These are phyloP conservation scores for Stephanodiscus triporus DNA, from an alignment of 108 stramenopile genomes.

Conservation along the genomic window DNA sequence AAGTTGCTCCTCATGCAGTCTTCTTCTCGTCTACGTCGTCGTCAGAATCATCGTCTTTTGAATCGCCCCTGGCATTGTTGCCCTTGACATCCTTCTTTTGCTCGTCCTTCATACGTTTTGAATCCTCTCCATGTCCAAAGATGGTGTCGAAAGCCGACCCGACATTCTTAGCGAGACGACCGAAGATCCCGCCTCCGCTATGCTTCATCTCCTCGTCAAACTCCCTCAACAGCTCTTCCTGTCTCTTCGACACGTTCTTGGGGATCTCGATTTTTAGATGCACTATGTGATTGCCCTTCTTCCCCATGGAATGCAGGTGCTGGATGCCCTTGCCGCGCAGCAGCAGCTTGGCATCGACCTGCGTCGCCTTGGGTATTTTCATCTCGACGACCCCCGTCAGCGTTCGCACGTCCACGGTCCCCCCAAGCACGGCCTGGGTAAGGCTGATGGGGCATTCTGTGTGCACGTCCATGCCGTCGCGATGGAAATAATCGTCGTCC, in stretches of 20 bases:
- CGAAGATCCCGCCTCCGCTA: constrained; percentile 64
- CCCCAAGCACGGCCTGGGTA: constrained; percentile 90
- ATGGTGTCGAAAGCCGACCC: constrained; percentile 72
- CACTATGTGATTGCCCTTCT: constrained; percentile 93
- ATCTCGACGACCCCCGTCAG: constrained; percentile 95
- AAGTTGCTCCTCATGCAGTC: constrained; percentile 16
- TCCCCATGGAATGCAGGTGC: constrained; percentile 55
- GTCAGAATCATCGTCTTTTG: constrained; percentile 24
- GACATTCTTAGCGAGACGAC: constrained; percentile 70
- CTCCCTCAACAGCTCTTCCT: constrained; percentile 92
- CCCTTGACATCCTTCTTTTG: constrained; percentile 18
- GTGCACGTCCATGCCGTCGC: constrained; percentile 88
- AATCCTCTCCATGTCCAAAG: constrained; percentile 60
- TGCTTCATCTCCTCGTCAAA: constrained; percentile 85
- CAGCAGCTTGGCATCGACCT: constrained; percentile 90
- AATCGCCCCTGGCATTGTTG: constrained; percentile 12
- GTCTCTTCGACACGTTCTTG: constrained; percentile 81
- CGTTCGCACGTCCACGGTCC: constrained; percentile 94
- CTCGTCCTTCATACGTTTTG: constrained; percentile 34
- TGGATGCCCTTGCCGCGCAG: constrained; percentile 93
- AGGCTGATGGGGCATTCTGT: constrained; percentile 77
- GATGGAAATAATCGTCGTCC: constrained; percentile 87
- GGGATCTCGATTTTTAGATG: constrained; percentile 93
- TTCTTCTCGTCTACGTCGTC: constrained; percentile 47
- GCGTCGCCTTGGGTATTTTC: constrained; percentile 92